phyloP scores from a whole-genome alignment of 805 yeast genomes.

The Wickerhamiella parazyma region DNA sequence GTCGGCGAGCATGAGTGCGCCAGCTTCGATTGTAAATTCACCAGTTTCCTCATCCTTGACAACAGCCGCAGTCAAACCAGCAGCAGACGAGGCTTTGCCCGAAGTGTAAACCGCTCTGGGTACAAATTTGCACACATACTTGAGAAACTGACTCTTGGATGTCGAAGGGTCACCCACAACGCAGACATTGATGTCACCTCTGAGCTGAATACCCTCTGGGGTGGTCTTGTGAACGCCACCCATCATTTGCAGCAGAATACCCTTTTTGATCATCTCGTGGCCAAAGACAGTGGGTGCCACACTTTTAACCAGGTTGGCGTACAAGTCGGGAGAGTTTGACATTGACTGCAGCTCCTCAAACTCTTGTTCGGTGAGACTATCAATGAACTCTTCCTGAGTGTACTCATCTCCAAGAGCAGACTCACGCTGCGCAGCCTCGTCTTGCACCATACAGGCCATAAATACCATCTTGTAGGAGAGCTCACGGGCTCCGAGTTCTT shows the following conservation, averaged over 20 bases:
- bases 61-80: slow-evolving; percentile 96
- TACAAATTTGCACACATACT: slow-evolving; percentile 79
- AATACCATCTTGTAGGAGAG: slow-evolving; percentile 85
- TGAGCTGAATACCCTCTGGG: slow-evolving; percentile 80
- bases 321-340: slow-evolving; percentile 81
- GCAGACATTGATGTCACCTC: slow-evolving; percentile 96
- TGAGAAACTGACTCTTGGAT: slow-evolving; percentile 88
- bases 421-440: slow-evolving; percentile 25
- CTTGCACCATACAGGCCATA: slow-evolving; percentile 78
- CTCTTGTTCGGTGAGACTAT: slow-evolving; percentile 66
- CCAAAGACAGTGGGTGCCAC: slow-evolving; percentile 96
- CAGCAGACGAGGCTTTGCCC: slow-evolving; percentile 97
- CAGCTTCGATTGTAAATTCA: slow-evolving; percentile 95
- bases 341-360: slow-evolving; percentile 72
- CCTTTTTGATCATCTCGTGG: slow-evolving; percentile 87
- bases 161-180: slow-evolving; percentile 97
- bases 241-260: slow-evolving; percentile 70
- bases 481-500: slow-evolving; percentile 86
- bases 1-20: slow-evolving; percentile 96
- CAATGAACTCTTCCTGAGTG: slow-evolving; percentile 71
- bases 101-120: slow-evolving; percentile 95
- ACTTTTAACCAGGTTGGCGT: slow-evolving; percentile 70
- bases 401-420: slow-evolving; percentile 34
- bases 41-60: slow-evolving; percentile 96
- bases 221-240: slow-evolving; percentile 95